These are phyloP conservation scores for Lepidium didymum DNA, from an alignment of 345 rosid species.

Conservation along the genomic window DNA sequence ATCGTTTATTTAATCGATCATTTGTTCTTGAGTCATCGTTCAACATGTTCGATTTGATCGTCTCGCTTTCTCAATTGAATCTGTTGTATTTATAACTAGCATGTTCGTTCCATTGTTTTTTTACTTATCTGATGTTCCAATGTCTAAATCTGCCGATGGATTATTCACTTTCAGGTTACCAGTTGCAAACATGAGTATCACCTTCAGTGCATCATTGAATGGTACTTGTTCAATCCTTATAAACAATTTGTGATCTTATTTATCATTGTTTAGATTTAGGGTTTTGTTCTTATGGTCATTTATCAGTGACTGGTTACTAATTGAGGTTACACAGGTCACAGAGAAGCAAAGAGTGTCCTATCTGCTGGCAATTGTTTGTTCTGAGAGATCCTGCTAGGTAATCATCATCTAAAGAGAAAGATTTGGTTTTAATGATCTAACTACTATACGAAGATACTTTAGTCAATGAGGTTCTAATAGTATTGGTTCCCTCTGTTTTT, in stretches of 20 bases:
- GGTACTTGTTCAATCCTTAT: conserved; percentile 32
- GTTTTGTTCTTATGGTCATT: neutral
- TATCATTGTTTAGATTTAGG: neutral
- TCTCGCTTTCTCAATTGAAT: neutral
- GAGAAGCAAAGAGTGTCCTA: conserved; percentile 94
- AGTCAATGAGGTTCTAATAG: neutral
- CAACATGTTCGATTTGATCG: neutral
- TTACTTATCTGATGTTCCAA: neutral
- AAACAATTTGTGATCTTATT: neutral
- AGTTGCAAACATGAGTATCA: conserved; percentile 94
- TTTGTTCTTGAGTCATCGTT: neutral
- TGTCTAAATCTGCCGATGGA: neutral
- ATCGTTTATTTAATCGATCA: conserved; percentile 5
- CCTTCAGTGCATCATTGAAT: conserved; percentile 92
- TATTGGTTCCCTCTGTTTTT: neutral
- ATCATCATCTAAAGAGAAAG: neutral
- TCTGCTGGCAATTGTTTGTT: conserved; percentile 73
- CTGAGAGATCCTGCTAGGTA: conserved; percentile 72
- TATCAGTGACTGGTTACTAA: conserved; percentile 10
- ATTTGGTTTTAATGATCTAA: neutral
- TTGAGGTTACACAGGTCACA: conserved; percentile 56
- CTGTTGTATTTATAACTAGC: neutral
- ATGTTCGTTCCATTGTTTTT: neutral
- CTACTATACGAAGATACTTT: neutral
- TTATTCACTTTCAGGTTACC: conserved; percentile 45